Evolutionary conservation across 768 basidiomycete species (phyloP).

Genomic region (Psilocybe subaeruginosa): DNA sequence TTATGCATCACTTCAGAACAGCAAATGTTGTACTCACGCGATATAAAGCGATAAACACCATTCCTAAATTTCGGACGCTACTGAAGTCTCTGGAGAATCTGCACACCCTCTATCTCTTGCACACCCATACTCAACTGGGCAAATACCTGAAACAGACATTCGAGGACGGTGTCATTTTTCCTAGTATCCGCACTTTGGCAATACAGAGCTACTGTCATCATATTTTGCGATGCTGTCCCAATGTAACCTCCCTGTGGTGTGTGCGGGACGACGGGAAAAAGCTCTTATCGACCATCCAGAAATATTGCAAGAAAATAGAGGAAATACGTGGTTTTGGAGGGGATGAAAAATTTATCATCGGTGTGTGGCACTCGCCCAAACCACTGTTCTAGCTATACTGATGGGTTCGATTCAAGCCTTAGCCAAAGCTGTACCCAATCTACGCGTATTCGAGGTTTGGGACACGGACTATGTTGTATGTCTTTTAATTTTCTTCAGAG

Average conservation of each 20-base stretch:
- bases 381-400: neutral
- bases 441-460: slow-evolving; percentile 17
- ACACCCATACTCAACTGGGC: slow-evolving; percentile 34
- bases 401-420: slow-evolving; percentile 3
- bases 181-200: slow-evolving; percentile 28
- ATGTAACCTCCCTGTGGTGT: slow-evolving; percentile 25
- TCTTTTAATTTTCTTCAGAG: neutral
- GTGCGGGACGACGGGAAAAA: slow-evolving; percentile 26
- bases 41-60: slow-evolving; percentile 22
- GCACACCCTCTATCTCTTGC: slow-evolving; percentile 32
- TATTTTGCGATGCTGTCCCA: slow-evolving; percentile 31
- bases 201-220: slow-evolving; percentile 32
- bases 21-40: slow-evolving; percentile 32
- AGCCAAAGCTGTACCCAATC: slow-evolving; percentile 19
- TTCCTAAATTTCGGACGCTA: slow-evolving; percentile 29
- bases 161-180: slow-evolving; percentile 17
- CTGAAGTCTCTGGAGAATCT: slow-evolving; percentile 29
- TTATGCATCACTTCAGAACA: slow-evolving; percentile 14
- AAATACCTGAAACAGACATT: slow-evolving; percentile 27
- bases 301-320: slow-evolving; percentile 25
- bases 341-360: slow-evolving; percentile 21
- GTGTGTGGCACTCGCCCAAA: slow-evolving; percentile 10
- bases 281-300: slow-evolving; percentile 25
- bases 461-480: neutral
- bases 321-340: slow-evolving; percentile 24